Evolutionary conservation across 352 stramenopile species (phyloP), one percentile per base, ranked within the genome.

Genomic region (Phytophthora constricta): DNA sequence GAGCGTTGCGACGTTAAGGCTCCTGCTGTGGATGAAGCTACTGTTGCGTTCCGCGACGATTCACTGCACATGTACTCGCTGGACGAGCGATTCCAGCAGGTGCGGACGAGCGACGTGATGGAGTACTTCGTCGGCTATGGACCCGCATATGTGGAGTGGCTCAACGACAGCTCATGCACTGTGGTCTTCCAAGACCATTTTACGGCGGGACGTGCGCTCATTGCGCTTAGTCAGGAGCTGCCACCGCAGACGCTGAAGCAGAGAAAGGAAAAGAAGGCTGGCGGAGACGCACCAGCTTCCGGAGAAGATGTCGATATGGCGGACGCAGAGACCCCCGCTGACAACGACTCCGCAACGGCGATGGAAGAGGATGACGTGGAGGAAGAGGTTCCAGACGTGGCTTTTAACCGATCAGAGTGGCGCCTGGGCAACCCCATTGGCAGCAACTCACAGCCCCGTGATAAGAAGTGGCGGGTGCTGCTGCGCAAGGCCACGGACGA

Each of bases 151-250:
- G 84, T 96, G 42, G 87, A 96, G 60, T 96, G 87, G 87, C 78
- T 94, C 68, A 93, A 96, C 74, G 86, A 96, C 74, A 92, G 82
- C 45, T 84, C 86, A 54, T 94, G 86, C 52, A 96, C 86, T 1
- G 69, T 96, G 17, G 83, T 96, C 22, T 96, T 96, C 59, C 70
- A 94, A 60, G 87, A 96, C 41, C 56, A 80, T 7, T 87, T 87
- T 45, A 96, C 86, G 0, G 84, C 87, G 11, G 75, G 67, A 0
- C 77, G 87, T 49, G 86, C 84, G 13, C 65, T 96, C 3, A 76
- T 93, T 45, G 77, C 86, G 5, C 58, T 93, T 1, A 70, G 70
- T 22, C 49, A 84, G 14, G 74, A 84, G 26, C 67, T 96, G 20
- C 79, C 82, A 4, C 42, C 70, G 19, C 82, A 92, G 49, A 76